phyloP scores from a whole-genome alignment of 352 stramenopile genomes.

The Pilasporangium apinafurcum region DNA sequence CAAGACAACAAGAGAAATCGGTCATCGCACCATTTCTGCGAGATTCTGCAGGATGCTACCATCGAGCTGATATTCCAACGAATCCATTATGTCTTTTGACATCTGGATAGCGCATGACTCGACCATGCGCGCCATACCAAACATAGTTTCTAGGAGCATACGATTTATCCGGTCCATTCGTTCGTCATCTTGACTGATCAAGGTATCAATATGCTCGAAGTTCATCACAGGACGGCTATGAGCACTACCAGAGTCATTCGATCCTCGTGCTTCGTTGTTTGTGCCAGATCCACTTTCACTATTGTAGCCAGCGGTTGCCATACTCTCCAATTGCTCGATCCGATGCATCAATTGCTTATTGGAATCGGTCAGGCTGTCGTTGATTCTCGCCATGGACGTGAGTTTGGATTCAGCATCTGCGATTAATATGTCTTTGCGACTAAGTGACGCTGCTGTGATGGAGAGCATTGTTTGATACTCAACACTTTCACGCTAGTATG shows the following conservation, averaged over 20 bases:
- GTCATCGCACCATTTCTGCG: slow-evolving; percentile 39
- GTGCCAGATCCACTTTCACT: neutral
- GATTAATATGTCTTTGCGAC: slow-evolving; percentile 71
- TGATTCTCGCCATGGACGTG: slow-evolving; percentile 65
- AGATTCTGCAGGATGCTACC: slow-evolving; percentile 52
- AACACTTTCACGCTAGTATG: slow-evolving; percentile 58
- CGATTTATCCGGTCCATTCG: slow-evolving; percentile 61
- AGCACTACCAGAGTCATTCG: too few species aligned
- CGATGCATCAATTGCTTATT: slow-evolving; percentile 61
- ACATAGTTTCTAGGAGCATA: slow-evolving; percentile 78
- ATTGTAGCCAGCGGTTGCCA: slow-evolving; percentile 17
- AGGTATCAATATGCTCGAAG: slow-evolving; percentile 51
- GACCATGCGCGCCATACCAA: slow-evolving; percentile 82
- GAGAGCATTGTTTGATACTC: slow-evolving; percentile 83
- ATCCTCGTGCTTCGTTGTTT: neutral
- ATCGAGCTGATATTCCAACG: slow-evolving; percentile 70
- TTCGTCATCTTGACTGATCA: slow-evolving; percentile 43
- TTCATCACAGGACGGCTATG: slow-evolving; percentile 18
- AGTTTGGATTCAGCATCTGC: slow-evolving; percentile 56
- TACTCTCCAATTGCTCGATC: slow-evolving; percentile 57
- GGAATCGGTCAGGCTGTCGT: slow-evolving; percentile 71
- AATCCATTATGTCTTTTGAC: slow-evolving; percentile 78
- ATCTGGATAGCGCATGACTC: slow-evolving; percentile 81
- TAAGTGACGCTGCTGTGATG: slow-evolving; percentile 63
- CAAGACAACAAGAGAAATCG: neutral